Evolutionary conservation across 2,329 filamentous ascomycete species (phyloP).

Genomic region (Lasiodiplodia citricola): DNA sequence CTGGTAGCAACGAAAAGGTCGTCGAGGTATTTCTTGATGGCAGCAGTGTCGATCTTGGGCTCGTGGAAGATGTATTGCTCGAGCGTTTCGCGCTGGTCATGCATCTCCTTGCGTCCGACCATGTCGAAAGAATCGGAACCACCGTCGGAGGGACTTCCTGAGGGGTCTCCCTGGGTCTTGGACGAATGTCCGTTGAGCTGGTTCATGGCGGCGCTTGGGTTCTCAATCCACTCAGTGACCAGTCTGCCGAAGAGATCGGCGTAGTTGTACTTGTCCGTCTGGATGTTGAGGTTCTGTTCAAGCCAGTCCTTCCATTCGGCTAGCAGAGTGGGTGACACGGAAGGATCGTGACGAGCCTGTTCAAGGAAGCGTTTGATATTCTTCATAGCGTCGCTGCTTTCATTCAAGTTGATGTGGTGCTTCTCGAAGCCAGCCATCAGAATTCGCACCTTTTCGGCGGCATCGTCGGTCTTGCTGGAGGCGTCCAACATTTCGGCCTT

Average conservation of each 20-base stretch:
- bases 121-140: constrained; percentile 47
- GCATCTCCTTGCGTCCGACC: constrained; percentile 49
- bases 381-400: constrained; percentile 27
- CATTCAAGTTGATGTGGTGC: constrained; percentile 28
- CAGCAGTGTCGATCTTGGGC: constrained; percentile 51
- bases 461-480: constrained; percentile 25
- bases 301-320: constrained; percentile 40
- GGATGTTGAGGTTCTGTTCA: constrained; percentile 38
- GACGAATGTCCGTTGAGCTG: neutral
- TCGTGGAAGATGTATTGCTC: constrained; percentile 62
- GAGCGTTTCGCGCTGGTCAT: constrained; percentile 54
- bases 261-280: constrained; percentile 44
- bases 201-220: constrained; percentile 5
- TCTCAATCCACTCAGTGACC: constrained; percentile 40
- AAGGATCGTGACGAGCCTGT: constrained; percentile 44
- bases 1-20: constrained; percentile 55
- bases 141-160: constrained; percentile 17
- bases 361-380: constrained; percentile 44
- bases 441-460: constrained; percentile 31
- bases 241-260: constrained; percentile 43
- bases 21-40: constrained; percentile 58
- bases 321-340: constrained; percentile 40
- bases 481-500: constrained; percentile 31
- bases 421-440: constrained; percentile 34
- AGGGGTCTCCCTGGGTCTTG: neutral